phyloP scores from a whole-genome alignment of 108 stramenopile species.

The Nannochloropsis gaditana region DNA sequence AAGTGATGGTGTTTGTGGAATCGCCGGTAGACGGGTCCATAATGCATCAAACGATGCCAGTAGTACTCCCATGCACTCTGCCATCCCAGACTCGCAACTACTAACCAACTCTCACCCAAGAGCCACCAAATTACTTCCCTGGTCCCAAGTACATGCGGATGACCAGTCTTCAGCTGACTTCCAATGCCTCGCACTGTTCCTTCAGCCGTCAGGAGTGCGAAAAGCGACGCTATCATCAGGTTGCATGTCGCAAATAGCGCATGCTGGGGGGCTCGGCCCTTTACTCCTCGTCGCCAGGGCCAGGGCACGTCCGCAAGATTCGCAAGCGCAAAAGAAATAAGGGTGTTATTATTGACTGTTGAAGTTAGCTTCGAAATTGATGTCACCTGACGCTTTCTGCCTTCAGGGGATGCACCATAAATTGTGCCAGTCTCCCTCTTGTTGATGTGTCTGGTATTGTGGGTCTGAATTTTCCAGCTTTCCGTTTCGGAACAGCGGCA shows the following conservation, averaged over 20 bases:
- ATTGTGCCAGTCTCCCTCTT: no score
- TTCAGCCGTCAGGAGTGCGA: conserved; percentile 5
- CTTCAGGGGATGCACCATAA: background rate
- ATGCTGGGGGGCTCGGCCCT: conserved; percentile 25
- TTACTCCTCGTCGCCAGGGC: conserved; percentile 16
- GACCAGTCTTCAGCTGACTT: no score
- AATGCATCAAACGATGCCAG: conserved; percentile 50
- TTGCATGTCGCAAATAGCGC: conserved; percentile 32
- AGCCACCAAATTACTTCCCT: conserved; percentile 19
- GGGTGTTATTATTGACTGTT: background rate
- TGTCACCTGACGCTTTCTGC: background rate
- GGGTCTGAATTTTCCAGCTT: background rate
- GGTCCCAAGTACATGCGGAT: background rate
- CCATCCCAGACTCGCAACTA: conserved; percentile 31
- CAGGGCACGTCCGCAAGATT: background rate
- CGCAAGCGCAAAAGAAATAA: no score
- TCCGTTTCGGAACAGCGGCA: background rate
- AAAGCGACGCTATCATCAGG: conserved; percentile 5
- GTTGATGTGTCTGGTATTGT: background rate
- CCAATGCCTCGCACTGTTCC: background rate
- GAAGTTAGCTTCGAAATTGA: background rate
- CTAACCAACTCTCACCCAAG: conserved; percentile 3
- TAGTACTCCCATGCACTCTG: conserved; percentile 48
- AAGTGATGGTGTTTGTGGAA: conserved; percentile 49
- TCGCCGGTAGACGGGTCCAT: conserved; percentile 25